Percentiles rank a stretch among this genome's conserved stretches.
phyloP scores from a whole-genome alignment of 345 rosid genomes.

The Toxicodendron radicans region DNA sequence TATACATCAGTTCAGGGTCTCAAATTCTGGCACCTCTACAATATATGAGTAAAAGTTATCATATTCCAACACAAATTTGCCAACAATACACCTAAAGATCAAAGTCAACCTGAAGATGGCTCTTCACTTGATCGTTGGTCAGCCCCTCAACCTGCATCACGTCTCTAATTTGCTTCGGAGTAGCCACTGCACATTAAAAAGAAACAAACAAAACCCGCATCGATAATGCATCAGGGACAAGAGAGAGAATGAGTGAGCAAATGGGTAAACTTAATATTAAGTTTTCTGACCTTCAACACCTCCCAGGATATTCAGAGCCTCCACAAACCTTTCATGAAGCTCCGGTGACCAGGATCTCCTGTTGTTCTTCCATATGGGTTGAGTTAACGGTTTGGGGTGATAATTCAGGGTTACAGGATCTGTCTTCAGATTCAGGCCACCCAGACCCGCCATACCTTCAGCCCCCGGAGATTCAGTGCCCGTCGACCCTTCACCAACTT shows the following conservation, averaged over 20 bases:
- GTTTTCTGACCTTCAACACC: conserved; percentile 26
- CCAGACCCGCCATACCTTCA: not conserved
- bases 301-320: conserved; percentile 24
- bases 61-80: not conserved
- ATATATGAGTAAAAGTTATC: not conserved
- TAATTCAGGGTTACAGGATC: not conserved
- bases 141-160: conserved; percentile 33
- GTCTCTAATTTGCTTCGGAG: conserved; percentile 34
- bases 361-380: conserved; percentile 14
- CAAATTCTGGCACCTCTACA: not conserved
- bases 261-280: not conserved
- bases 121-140: conserved; percentile 39
- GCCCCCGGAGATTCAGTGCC: not conserved
- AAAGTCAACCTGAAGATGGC: conserved; percentile 36
- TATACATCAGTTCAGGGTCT: not conserved
- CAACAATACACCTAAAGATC: not conserved
- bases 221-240: not conserved
- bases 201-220: not conserved
- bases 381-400: conserved; percentile 11
- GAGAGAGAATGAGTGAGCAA: not conserved
- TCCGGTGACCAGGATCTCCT: conserved; percentile 31
- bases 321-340: conserved; percentile 32
- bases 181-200: conserved; percentile 33
- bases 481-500: not conserved
- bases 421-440: not conserved